These are phyloP conservation scores for Crataegus laevigata DNA, from an alignment of 306 rosid species.

Conservation along the genomic window DNA sequence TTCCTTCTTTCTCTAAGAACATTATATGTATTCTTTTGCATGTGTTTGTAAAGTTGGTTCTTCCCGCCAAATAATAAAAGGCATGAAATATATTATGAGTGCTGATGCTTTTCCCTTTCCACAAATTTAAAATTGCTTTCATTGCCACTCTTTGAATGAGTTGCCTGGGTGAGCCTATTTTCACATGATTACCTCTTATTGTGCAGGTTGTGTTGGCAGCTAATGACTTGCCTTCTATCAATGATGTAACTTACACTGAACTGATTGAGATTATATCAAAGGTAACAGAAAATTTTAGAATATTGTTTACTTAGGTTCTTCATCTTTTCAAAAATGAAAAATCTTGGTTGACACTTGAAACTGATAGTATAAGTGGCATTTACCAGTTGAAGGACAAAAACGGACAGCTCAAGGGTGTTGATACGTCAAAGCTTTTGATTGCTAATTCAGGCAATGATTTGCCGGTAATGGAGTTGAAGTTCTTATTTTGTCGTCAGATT, in stretches of 20 bases:
- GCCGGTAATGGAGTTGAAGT: slow-evolving; percentile 63
- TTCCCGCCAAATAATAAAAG: neutral
- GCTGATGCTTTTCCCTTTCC: slow-evolving; percentile 8
- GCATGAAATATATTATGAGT: neutral
- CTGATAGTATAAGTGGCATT: slow-evolving; percentile 18
- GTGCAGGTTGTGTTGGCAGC: slow-evolving; percentile 93
- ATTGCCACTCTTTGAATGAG: neutral
- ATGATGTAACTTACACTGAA: slow-evolving; percentile 73
- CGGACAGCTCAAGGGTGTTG: slow-evolving; percentile 63
- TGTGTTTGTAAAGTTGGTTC: neutral
- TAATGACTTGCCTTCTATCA: slow-evolving; percentile 93
- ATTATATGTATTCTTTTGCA: neutral
- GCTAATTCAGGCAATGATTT: slow-evolving; percentile 93
- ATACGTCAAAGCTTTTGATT: slow-evolving; percentile 64
- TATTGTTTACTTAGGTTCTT: slow-evolving; percentile 7
- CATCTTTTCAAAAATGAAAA: neutral
- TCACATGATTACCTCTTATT: slow-evolving; percentile 4
- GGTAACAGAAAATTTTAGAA: slow-evolving; percentile 30
- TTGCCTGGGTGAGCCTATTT: slow-evolving; percentile 14
- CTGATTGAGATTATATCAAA: slow-evolving; percentile 69
- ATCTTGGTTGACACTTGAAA: slow-evolving; percentile 16
- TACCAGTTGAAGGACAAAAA: slow-evolving; percentile 73
- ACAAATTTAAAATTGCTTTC: neutral
- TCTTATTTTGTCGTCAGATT: neutral
- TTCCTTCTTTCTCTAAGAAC: neutral